phyloP scores from a whole-genome alignment of 2,329 filamentous ascomycete genomes.

The Aspergillus fijiensis region DNA sequence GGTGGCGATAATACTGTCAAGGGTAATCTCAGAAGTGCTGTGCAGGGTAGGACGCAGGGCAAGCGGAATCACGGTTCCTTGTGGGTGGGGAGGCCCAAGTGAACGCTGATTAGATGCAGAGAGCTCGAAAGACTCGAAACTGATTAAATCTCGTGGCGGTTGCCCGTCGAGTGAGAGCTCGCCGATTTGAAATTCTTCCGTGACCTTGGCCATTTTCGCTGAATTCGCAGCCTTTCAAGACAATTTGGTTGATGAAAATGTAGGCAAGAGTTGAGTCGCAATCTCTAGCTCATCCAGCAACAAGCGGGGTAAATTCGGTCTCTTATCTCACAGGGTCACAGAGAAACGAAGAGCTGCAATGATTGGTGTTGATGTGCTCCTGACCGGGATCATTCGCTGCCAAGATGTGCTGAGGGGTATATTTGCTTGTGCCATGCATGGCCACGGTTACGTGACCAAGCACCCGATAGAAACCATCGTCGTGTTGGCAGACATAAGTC shows the following conservation, averaged over 20 bases:
- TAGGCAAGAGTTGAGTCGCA: background rate
- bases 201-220: background rate
- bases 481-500: no score
- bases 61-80: constrained; percentile 41
- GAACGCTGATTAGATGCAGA: constrained; percentile 44
- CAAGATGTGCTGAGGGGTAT: background rate
- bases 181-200: background rate
- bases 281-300: background rate
- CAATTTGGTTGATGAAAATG: background rate
- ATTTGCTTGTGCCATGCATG: background rate
- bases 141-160: background rate
- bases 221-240: background rate
- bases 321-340: background rate
- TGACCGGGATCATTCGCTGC: background rate
- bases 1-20: constrained; percentile 38
- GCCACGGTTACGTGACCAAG: background rate
- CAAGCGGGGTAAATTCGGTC: background rate
- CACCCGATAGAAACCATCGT: background rate
- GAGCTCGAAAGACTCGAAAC: constrained; percentile 43
- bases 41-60: constrained; percentile 37
- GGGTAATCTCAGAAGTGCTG: constrained; percentile 15
- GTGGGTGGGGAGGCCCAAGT: constrained; percentile 42
- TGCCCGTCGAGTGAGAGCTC: constrained; percentile 22
- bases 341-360: background rate
- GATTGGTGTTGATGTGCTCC: background rate